Percentiles rank a stretch among this genome's conserved stretches.
Evolutionary conservation across 2,329 filamentous ascomycete species (phyloP).

Genomic region (Fusarium sp.): DNA sequence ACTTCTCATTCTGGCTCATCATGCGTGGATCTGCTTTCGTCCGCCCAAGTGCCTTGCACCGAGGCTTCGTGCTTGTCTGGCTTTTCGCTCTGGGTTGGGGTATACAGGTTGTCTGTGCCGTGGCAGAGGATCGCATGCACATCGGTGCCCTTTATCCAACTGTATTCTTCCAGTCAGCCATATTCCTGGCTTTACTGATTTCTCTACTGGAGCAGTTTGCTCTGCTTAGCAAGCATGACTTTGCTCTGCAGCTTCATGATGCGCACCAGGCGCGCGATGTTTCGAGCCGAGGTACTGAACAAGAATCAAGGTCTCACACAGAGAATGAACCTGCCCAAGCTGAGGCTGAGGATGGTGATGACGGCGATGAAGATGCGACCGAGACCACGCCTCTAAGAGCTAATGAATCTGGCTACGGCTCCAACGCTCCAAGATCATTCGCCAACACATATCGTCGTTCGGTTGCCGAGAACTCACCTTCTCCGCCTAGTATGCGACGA

Average conservation of each 20-base stretch:
- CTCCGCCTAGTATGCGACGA: conserved; percentile 40
- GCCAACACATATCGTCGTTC: conserved; percentile 66
- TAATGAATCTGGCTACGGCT: conserved; percentile 49
- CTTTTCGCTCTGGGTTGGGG: conserved; percentile 81
- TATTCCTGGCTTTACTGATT: conserved; percentile 79
- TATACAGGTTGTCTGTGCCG: conserved; percentile 75
- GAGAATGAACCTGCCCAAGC: conserved; percentile 40
- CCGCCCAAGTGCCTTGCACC: conserved; percentile 86
- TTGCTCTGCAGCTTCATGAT: conserved; percentile 68
- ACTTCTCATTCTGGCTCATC: conserved; percentile 84
- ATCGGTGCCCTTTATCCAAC: conserved; percentile 83
- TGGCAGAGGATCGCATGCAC: conserved; percentile 79
- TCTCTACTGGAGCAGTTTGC: conserved; percentile 84
- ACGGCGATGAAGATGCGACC: conserved; percentile 53
- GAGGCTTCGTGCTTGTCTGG: conserved; percentile 86
- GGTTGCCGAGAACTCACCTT: conserved; percentile 48
- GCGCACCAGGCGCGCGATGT: conserved; percentile 58
- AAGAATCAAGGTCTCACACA: conserved; percentile 17
- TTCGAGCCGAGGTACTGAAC: conserved; percentile 43
- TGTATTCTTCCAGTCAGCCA: conserved; percentile 80
- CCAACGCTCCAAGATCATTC: conserved; percentile 61
- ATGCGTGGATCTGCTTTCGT: conserved; percentile 81
- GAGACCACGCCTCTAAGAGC: conserved; percentile 66
- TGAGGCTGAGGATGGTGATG: conserved; percentile 24
- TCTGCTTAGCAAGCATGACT: conserved; percentile 76